Evolutionary conservation across 352 stramenopile genomes (phyloP), one percentile per base, ranked within the genome.

Genomic region (Peronosclerospora sorghi): DNA sequence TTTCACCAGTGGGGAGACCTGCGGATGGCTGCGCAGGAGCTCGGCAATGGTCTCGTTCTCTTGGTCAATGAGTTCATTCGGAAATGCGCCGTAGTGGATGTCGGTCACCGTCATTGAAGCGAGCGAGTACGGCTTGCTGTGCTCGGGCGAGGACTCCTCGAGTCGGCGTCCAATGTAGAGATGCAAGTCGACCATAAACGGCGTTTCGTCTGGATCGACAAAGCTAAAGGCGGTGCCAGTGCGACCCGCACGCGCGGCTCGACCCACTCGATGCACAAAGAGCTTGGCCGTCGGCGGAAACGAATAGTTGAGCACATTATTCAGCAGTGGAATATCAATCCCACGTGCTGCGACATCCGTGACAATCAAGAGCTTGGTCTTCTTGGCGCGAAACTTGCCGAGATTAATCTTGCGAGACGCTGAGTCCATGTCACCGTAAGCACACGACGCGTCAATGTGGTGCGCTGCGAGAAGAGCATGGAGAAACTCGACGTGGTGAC

Each of bases 401-500:
- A 94, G 71, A 59, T 90, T 91, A 52, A 90, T 91, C 59, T 91
- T 91, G 17, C 83, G 80, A 21, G 75, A 87, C n/a, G 77, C 75
- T 47, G 86, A 76, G 51, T 97, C 92, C 92, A 97, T 97, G 45
- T 90, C 73, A 51, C 92, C 92, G 56, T 97, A 97, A 10, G 96
- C 83, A 41, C 79, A 78, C 26, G 76, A 95, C 40, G 76, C 87
- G 4, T 93, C 70, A 32, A 95, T 86, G 44, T 81, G 69, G 51
- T 81, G 75, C 8, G 85, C 77, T 5, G 60, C 64, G 5, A 97
- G 59, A 15, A 98, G 53, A n/a, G 91, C 87, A 47, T 96, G 81
- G n/a, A 99, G 53, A 45, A 98, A 98, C 65, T 99, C 97, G 7
- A 97, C 94, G 66, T 99, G 96, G 65, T 99, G 95, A 15, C 93